Evolutionary conservation across 768 basidiomycete genomes (phyloP), one percentile per base, ranked within the genome.

Genomic region (Termitomyces sp.): DNA sequence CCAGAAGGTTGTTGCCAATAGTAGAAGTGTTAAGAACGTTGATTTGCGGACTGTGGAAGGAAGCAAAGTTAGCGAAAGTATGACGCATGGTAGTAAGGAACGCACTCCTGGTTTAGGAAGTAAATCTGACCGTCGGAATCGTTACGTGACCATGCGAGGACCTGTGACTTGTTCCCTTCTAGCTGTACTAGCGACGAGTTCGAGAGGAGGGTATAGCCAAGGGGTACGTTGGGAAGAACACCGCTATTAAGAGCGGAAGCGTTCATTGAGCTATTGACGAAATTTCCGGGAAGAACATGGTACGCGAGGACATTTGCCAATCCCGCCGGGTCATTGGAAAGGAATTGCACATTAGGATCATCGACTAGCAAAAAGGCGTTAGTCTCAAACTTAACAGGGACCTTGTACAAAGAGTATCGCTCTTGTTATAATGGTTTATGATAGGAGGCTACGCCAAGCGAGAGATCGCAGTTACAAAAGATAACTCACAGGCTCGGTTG

Each of bases 141-240:
- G 2, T 66, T 62, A 1, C 69, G 69, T 3, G 77, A 73, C 78
- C 81, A 80, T 0, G 72, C 78, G 12, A 87, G 66, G 24, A 85
- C 87, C 62, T 88, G 87, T 0, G 72, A 73, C 63, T 78, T 75
- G 62, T 79, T 78, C 6, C 81, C 88, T 63, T 87, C 86, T 0
- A 90, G 79, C 22, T 65, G 68, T 8, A 86, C 81, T 31, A 79
- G 68, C 0, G 72, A 58, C 0, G 78, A 65, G 41, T 80, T 76
- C 45, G 79, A 80, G 45, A 89, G 76, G n/a, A 86, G 72, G 0
- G 88, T 86, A 42, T 85, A 80, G 1, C 84, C 86, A 55, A 91
- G 70, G 0, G 87, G 88, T 61, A 78, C 75, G 63, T 81, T 83
- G 2, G 88, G 86, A 58, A 72, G 80, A 16, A 71, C 68, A 12